These are phyloP conservation scores for Starmerella riodocensis DNA, from an alignment of 805 yeast genomes.

Conservation along the genomic window DNA sequence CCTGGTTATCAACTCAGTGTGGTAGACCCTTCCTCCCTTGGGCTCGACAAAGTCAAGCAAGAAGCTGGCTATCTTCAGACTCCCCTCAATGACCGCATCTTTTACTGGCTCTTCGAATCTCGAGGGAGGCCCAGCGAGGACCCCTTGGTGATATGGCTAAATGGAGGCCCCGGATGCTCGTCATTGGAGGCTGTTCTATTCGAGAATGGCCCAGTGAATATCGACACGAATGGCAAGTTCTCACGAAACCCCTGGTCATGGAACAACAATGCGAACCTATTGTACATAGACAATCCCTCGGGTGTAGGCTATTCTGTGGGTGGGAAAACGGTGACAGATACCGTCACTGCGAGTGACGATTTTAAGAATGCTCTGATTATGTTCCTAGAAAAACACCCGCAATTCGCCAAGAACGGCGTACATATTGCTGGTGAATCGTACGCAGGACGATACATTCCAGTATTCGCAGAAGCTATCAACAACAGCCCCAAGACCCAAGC, in stretches of 20 bases:
- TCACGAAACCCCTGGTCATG: slow-evolving; percentile 71
- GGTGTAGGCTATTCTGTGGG: slow-evolving; percentile 86
- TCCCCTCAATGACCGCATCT: slow-evolving; percentile 50
- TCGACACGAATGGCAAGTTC: slow-evolving; percentile 49
- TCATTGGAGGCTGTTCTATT: slow-evolving; percentile 80
- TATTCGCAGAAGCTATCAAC: slow-evolving; percentile 45
- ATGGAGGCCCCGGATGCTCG: slow-evolving; percentile 96
- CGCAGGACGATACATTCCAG: slow-evolving; percentile 91
- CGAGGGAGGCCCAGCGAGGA: slow-evolving; percentile 76
- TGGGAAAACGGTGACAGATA: slow-evolving; percentile 36
- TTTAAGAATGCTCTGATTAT: slow-evolving; percentile 72
- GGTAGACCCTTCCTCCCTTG: slow-evolving; percentile 12
- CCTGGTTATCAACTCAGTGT: slow-evolving; percentile 13
- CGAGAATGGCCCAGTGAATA: slow-evolving; percentile 80
- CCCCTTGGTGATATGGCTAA: slow-evolving; percentile 82
- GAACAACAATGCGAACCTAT: slow-evolving; percentile 82
- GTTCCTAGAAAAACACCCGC: slow-evolving; percentile 74
- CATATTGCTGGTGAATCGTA: slow-evolving; percentile 91
- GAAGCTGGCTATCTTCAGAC: slow-evolving; percentile 62
- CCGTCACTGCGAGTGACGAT: slow-evolving; percentile 77
- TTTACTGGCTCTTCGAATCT: slow-evolving; percentile 88
- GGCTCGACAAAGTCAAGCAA: slow-evolving; percentile 47
- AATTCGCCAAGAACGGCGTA: slow-evolving; percentile 44
- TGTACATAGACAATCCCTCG: slow-evolving; percentile 88
- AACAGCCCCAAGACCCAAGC: slow-evolving; percentile 38